Percentiles rank a stretch among this genome's conserved stretches.
Conservation (phyloP, 2,329 filamentous ascomycete species). For the Clarireedia paspali region DNA sequence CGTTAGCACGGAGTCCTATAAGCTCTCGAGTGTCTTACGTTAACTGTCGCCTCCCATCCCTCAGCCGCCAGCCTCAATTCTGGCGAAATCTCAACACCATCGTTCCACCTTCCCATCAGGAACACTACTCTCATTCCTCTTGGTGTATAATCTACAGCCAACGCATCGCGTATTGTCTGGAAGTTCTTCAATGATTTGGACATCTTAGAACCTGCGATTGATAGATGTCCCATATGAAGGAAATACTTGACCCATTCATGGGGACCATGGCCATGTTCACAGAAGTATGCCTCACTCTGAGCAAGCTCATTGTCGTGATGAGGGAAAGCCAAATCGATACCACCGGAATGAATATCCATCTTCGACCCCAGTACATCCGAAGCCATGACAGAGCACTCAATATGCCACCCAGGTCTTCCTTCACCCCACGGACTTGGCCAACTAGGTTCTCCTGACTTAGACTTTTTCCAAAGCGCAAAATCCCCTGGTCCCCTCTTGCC, state of each 20-base stretch:
- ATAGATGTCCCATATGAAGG: conserved; percentile 87
- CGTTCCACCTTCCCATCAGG: conserved; percentile 80
- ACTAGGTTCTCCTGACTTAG: conserved; percentile 82
- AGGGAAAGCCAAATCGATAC: conserved; percentile 84
- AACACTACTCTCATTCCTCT: conserved; percentile 79
- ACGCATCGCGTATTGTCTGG: conserved; percentile 80
- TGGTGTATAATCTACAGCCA: conserved; percentile 63
- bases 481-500: conserved; percentile 70
- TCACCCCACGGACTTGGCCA: conserved; percentile 86
- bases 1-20: neutral
- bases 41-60: conserved; percentile 54
- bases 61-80: conserved; percentile 69
- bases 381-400: conserved; percentile 95
- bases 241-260: conserved; percentile 51
- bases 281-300: conserved; percentile 77
- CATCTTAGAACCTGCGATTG: conserved; percentile 90
- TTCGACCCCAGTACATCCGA: conserved; percentile 75
- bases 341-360: conserved; percentile 81
- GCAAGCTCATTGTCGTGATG: conserved; percentile 92
- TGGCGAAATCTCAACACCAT: conserved; percentile 83
- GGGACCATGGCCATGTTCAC: conserved; percentile 6
- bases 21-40: conserved; percentile 32
- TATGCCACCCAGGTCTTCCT: conserved; percentile 90
- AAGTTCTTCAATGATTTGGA: conserved; percentile 95
- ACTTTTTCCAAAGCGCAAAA: conserved; percentile 91